phyloP scores from a whole-genome alignment of 2,329 filamentous ascomycete genomes.

The Epichloe elymi region DNA sequence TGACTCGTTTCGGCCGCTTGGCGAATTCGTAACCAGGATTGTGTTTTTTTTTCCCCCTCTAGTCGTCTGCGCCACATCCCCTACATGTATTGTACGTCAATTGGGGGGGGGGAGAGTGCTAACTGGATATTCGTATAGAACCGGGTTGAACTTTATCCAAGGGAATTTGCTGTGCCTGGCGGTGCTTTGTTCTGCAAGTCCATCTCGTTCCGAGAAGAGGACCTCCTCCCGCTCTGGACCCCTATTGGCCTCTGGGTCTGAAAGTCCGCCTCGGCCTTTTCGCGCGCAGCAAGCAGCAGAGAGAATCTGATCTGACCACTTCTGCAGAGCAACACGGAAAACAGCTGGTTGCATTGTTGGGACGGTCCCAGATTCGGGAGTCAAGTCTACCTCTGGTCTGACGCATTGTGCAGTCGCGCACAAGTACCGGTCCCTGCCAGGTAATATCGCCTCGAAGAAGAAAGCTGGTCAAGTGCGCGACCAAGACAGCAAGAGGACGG shows the following conservation, averaged over 20 bases:
- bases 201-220: not conserved
- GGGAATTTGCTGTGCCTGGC: not conserved
- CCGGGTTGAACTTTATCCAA: constrained; percentile 1
- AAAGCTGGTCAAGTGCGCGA: not conserved
- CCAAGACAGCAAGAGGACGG: not conserved
- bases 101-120: not conserved
- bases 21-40: not conserved
- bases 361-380: not conserved
- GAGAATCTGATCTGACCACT: not conserved
- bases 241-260: not conserved
- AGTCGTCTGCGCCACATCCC: constrained; percentile 3
- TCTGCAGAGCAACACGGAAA: not conserved
- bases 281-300: not conserved
- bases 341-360: not conserved
- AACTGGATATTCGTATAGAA: constrained; percentile 2
- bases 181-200: not conserved
- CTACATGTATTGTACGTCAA: not conserved
- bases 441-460: not conserved
- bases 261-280: not conserved
- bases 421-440: constrained; percentile 2
- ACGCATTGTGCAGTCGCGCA: not conserved
- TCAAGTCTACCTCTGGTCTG: not conserved
- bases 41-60: not conserved
- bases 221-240: not conserved
- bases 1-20: constrained; percentile 1